phyloP scores from a whole-genome alignment of 2,329 filamentous ascomycete genomes.

The Fusarium succisae region DNA sequence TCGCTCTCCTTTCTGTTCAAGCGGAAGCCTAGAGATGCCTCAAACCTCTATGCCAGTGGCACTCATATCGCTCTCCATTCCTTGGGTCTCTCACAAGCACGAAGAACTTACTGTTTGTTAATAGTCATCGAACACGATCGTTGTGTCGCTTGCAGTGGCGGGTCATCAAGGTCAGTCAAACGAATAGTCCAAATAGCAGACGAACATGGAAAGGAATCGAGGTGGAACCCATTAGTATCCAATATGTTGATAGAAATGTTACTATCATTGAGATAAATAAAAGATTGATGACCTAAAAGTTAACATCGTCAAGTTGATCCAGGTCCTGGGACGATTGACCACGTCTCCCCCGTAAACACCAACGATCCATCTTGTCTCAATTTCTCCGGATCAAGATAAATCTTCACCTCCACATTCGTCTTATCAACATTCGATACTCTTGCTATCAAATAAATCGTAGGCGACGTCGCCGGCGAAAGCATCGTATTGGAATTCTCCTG shows the following conservation, averaged over 20 bases:
- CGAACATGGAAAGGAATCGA: not conserved
- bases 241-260: too few relatives aligned
- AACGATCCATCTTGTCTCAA: constrained; percentile 37
- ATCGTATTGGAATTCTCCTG: constrained; percentile 8
- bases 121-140: not conserved
- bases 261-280: too few relatives aligned
- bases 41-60: not conserved
- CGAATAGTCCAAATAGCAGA: rapidly evolving
- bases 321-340: constrained; percentile 21
- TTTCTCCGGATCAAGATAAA: constrained; percentile 53
- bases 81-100: rapidly evolving
- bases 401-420: constrained; percentile 42
- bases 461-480: not conserved
- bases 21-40: not conserved
- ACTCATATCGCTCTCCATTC: rapidly evolving
- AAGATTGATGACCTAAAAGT: not conserved
- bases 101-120: not conserved
- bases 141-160: not conserved
- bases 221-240: too few relatives aligned
- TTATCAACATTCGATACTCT: constrained; percentile 51
- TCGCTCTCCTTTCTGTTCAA: not conserved
- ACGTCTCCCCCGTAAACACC: constrained; percentile 28
- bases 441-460: constrained; percentile 52
- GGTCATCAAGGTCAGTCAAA: rapidly evolving
- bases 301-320: not conserved